Evolutionary conservation across 1,284 basidiomycete species (phyloP), one percentile per base, ranked within the genome.

Genomic region (Phellopilus nigrolimitatus): DNA sequence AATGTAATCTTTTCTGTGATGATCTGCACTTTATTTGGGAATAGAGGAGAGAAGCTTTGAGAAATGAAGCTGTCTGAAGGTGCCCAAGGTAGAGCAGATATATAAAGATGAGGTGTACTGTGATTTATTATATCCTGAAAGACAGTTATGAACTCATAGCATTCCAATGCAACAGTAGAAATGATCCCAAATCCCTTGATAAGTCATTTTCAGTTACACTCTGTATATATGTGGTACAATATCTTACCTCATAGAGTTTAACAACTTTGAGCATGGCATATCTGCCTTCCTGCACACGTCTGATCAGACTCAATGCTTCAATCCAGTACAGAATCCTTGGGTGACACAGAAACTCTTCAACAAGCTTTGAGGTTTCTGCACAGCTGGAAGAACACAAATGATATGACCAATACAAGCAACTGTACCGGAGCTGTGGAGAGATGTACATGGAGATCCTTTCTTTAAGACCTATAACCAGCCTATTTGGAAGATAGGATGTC

Each of bases 401-500:
- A 4, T 37, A n/a, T 3, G 27, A 36, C 45, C 45, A 47, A 22
- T 47, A 27, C 12, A 47, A 17, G 7, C 33, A 34, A 15, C 31
- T 38, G 17, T 47, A 47, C 34, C 15, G 33, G 9, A 47, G 36
- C 13, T 36, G 3, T 10, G 9, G 34, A n/a, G 33, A 12, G 3
- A 47, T 37, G 15, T 21, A 4, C 2, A 15, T 3, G 17, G 2
- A 2, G 8, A 47, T 22, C 4, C 33, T 33, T 8, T 24, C 9
- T 15, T 38, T n/a, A 2, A 63, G 42, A 38, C 60, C 60, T 0
- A 47, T 41, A 5, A 68, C 36, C 9, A 63, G 51, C 6, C 10
- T 9, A 42, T 33, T 33, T 2, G n/a, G n/a, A 6, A 33, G 31
- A 33, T 33, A 6, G 2, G 31, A 33, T 33, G 31, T 3, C 31